phyloP scores from a whole-genome alignment of 805 yeast genomes.

The Sugiyamaella americana region DNA sequence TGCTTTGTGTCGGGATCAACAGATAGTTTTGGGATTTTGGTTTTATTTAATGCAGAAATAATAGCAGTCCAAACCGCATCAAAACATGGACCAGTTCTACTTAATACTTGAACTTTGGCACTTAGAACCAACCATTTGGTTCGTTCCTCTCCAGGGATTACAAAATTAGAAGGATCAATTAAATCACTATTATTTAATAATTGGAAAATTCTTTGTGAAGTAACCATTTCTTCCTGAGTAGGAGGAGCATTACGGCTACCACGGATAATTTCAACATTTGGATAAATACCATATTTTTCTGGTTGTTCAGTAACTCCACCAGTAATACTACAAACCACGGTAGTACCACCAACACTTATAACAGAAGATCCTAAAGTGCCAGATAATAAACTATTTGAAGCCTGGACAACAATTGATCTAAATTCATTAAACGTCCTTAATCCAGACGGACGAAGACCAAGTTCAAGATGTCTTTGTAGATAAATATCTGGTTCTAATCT shows the following conservation, averaged over 20 bases:
- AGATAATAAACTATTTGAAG: conserved; percentile 15
- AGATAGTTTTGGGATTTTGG: conserved; percentile 61
- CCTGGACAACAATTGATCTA: conserved; percentile 43
- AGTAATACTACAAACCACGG: conserved; percentile 49
- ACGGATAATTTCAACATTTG: conserved; percentile 24
- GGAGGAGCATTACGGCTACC: conserved; percentile 33
- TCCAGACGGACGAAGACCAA: conserved; percentile 62
- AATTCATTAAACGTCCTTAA: conserved; percentile 67
- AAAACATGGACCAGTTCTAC: conserved; percentile 74
- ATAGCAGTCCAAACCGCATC: conserved; percentile 71
- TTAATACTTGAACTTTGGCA: conserved; percentile 69
- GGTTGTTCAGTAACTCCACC: conserved; percentile 17
- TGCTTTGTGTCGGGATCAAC: conserved; percentile 49
- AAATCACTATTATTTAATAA: conserved; percentile 50
- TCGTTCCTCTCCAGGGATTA: conserved; percentile 5
- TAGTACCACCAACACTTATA: conserved; percentile 63
- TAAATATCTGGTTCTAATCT: conserved; percentile 81
- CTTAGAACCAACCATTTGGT: conserved; percentile 47
- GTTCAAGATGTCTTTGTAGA: conserved; percentile 66
- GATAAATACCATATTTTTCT: conserved; percentile 18
- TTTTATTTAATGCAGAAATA: conserved; percentile 52
- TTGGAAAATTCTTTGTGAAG: conserved; percentile 53
- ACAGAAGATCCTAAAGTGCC: conserved; percentile 60
- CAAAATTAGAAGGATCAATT: conserved; percentile 26
- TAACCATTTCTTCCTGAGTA: conserved; percentile 24